phyloP scores from a whole-genome alignment of 495 filamentous ascomycete species.

The Beverwykella pulmonaria region DNA sequence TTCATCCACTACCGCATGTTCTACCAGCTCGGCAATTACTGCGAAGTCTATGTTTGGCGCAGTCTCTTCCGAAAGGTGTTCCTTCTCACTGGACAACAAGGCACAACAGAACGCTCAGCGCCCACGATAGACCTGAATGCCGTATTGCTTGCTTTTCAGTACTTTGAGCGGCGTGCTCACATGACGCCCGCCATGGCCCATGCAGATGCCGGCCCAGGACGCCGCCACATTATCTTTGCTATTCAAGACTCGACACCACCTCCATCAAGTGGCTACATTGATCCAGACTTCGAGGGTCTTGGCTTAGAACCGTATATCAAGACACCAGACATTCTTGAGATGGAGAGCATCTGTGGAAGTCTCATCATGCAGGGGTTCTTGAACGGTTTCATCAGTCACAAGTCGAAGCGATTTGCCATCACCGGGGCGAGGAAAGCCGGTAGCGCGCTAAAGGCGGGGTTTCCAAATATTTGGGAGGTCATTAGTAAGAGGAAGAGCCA shows the following conservation, averaged over 20 bases:
- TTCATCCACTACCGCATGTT: slow-evolving; percentile 76
- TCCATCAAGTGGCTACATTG: slow-evolving; percentile 41
- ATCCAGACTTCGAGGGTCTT: slow-evolving; percentile 49
- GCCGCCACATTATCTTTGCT: slow-evolving; percentile 41
- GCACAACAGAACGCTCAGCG: slow-evolving; percentile 55
- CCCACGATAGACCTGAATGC: slow-evolving; percentile 61
- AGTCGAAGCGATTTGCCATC: slow-evolving; percentile 75
- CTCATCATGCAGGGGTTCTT: slow-evolving; percentile 82
- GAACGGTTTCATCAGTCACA: slow-evolving; percentile 81
- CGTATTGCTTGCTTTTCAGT: slow-evolving; percentile 53
- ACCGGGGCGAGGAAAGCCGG: slow-evolving; percentile 68
- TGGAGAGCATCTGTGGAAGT: slow-evolving; percentile 78
- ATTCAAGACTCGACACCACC: slow-evolving; percentile 32
- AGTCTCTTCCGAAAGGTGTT: slow-evolving; percentile 79
- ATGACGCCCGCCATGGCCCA: slow-evolving; percentile 12
- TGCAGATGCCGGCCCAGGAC: slow-evolving; percentile 20
- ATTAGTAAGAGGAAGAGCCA: slow-evolving; percentile 47
- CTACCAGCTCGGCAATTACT: slow-evolving; percentile 68
- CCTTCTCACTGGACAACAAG: slow-evolving; percentile 59
- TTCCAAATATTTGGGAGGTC: slow-evolving; percentile 63
- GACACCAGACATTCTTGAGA: slow-evolving; percentile 60
- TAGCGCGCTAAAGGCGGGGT: slow-evolving; percentile 63
- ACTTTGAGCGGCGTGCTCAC: slow-evolving; percentile 41
- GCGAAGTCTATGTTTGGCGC: slow-evolving; percentile 82
- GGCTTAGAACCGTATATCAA: slow-evolving; percentile 53